A percentile compares a stretch with the other conserved stretches of the same genome.
Evolutionary conservation across 2,329 filamentous ascomycete genomes (phyloP).

Genomic region (Cercospora zeina): DNA sequence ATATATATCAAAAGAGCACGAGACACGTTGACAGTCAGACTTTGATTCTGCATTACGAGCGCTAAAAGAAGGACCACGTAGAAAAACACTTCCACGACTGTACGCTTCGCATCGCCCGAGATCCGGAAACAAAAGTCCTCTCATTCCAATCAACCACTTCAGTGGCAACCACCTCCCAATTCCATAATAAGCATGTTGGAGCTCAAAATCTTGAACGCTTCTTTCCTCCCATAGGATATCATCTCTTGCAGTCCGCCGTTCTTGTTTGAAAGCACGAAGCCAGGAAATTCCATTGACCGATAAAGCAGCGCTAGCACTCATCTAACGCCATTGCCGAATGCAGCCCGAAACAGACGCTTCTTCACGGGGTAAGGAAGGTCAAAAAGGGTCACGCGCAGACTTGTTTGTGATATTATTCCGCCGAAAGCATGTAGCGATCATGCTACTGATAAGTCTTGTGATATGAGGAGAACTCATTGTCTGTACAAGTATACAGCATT

Average conservation of each 20-base stretch:
- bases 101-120: neutral
- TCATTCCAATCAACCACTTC: neutral
- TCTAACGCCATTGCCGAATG: constrained; percentile 20
- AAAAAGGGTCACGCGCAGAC: constrained; percentile 1
- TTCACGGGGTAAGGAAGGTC: constrained; percentile 14
- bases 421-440: neutral
- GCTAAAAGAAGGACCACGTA: neutral
- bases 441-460: neutral
- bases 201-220: constrained; percentile 1
- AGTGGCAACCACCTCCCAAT: neutral
- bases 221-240: constrained; percentile 5
- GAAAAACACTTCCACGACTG: neutral
- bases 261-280: neutral
- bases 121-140: neutral
- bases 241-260: constrained; percentile 6
- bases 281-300: constrained; percentile 2
- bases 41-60: neutral
- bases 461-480: neutral
- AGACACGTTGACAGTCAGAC: neutral
- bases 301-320: constrained; percentile 16
- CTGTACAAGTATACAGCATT: constrained; percentile 24
- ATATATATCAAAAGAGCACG: neutral
- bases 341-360: constrained; percentile 5
- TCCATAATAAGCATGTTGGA: constrained; percentile 9
- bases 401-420: constrained; percentile 6